These are phyloP conservation scores for Theobroma cacao DNA, from an alignment of 345 rosid genomes.

Conservation along the genomic window DNA sequence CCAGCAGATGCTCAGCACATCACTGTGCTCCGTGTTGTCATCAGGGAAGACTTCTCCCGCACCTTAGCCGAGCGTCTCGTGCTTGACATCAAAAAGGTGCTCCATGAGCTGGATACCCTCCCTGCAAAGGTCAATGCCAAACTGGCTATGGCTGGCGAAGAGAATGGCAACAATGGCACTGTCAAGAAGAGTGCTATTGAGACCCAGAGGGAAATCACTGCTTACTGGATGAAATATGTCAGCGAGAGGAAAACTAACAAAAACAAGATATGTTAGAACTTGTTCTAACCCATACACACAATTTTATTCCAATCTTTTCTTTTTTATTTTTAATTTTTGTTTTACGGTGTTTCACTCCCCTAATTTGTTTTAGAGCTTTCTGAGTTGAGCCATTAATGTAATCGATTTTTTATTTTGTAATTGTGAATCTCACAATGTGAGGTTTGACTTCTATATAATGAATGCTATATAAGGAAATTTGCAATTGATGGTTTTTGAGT, in stretches of 20 bases:
- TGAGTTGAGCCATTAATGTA: background rate
- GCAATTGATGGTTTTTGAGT: background rate
- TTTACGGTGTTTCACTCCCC: background rate
- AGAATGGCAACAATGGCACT: constrained; percentile 20
- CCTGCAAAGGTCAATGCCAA: constrained; percentile 54
- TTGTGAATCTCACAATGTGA: background rate
- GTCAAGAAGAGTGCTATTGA: constrained; percentile 67
- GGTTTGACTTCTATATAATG: background rate
- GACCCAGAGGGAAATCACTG: constrained; percentile 61
- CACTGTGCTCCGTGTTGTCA: constrained; percentile 86
- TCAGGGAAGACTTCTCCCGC: constrained; percentile 90
- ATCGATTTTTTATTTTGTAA: background rate
- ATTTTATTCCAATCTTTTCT: background rate
- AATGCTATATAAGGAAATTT: background rate
- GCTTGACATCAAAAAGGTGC: constrained; percentile 67
- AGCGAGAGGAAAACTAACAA: constrained; percentile 44
- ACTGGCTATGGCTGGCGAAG: constrained; percentile 9
- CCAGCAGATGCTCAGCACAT: constrained; percentile 87
- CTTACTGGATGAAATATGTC: constrained; percentile 75
- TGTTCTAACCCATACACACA: background rate
- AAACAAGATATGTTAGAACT: constrained; percentile 51
- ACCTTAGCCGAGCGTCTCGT: constrained; percentile 87
- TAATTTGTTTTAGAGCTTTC: background rate
- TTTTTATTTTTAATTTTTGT: background rate
- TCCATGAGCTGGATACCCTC: constrained; percentile 65